phyloP scores from a whole-genome alignment of 345 rosid species.

The Kandelia obovata region DNA sequence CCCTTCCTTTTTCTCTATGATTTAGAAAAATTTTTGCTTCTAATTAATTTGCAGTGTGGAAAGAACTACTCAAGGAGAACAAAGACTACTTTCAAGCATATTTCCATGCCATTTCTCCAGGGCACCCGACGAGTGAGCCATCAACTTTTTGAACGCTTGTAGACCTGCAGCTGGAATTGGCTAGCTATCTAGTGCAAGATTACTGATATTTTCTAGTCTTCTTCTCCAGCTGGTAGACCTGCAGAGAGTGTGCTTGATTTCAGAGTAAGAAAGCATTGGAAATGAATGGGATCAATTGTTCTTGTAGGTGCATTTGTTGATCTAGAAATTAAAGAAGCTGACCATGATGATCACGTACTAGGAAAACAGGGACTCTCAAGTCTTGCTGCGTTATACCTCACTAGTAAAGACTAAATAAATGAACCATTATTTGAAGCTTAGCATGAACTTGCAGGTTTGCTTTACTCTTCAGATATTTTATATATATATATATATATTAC shows the following conservation, averaged over 20 bases:
- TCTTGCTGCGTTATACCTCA: too few relatives aligned
- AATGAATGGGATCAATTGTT: neutral
- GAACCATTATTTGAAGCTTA: too few relatives aligned
- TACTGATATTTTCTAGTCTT: neutral
- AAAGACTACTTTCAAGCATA: slow-evolving; percentile 42
- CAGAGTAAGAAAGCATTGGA: neutral
- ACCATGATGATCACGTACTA: too few relatives aligned
- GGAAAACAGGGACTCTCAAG: too few relatives aligned
- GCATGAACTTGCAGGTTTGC: too few relatives aligned
- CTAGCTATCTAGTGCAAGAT: too few relatives aligned
- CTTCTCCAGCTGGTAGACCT: neutral
- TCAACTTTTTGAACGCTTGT: neutral
- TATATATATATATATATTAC: too few relatives aligned
- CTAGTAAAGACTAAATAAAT: too few relatives aligned
- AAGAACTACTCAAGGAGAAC: slow-evolving; percentile 48
- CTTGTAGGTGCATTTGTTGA: neutral
- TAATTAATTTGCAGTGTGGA: slow-evolving; percentile 37
- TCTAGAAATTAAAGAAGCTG: too few relatives aligned
- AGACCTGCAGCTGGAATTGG: too few relatives aligned
- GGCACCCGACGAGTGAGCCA: neutral
- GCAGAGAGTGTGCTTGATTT: too few relatives aligned
- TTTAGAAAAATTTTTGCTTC: neutral
- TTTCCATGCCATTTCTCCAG: slow-evolving; percentile 18
- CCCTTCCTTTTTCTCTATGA: neutral
- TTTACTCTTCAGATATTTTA: too few relatives aligned